Evolutionary conservation across 345 rosid species (phyloP).

Genomic region (Erysimum cheiranthoides): DNA sequence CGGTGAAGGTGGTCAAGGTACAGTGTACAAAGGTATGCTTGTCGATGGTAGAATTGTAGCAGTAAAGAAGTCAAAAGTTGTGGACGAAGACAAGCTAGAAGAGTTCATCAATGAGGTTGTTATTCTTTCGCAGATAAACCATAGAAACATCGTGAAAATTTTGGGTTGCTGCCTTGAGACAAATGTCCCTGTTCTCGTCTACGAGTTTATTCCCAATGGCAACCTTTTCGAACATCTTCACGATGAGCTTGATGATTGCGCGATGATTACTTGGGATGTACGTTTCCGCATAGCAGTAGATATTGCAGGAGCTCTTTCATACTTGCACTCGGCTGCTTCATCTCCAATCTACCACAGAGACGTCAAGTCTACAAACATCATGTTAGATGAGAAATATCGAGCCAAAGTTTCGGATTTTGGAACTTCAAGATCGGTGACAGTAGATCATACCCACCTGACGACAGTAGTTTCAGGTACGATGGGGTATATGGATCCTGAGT

Average conservation of each 20-base stretch:
- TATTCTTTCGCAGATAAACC: not conserved
- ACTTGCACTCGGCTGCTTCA: not conserved
- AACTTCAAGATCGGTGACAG: conserved; percentile 11
- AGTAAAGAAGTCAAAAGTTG: not conserved
- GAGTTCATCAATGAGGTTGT: not conserved
- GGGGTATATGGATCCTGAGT: not conserved
- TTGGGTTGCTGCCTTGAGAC: not conserved
- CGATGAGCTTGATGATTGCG: not conserved
- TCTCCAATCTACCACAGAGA: not conserved
- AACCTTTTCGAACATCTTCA: not conserved
- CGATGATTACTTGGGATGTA: not conserved
- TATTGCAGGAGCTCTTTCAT: conserved; percentile 6
- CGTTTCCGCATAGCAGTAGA: conserved; percentile 3
- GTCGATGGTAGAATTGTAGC: not conserved
- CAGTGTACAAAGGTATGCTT: not conserved
- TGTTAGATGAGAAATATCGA: not conserved
- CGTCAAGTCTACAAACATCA: not conserved
- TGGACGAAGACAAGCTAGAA: not conserved
- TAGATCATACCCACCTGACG: conserved; percentile 17
- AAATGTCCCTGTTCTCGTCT: not conserved
- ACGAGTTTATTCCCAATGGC: not conserved
- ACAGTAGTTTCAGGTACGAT: too few relatives aligned
- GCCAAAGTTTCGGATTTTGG: conserved; percentile 18
- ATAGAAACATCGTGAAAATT: not conserved
- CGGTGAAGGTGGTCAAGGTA: conserved; percentile 46